Evolutionary conservation across 2,329 filamentous ascomycete species (phyloP).

Genomic region (Peltaster fructicola): DNA sequence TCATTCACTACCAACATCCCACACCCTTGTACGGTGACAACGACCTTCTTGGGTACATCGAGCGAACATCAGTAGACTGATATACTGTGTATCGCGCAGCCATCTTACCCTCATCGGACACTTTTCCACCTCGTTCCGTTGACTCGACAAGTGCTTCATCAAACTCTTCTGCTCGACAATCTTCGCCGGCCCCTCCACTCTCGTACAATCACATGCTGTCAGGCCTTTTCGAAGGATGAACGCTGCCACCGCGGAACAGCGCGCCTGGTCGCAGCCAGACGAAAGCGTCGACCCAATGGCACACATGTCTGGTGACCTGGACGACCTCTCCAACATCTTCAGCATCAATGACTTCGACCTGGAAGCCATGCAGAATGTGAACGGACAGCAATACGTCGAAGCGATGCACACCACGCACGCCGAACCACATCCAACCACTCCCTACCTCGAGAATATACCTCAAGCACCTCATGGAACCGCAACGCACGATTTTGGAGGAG

Average conservation of each 20-base stretch:
- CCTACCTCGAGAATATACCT: slow-evolving; percentile 13
- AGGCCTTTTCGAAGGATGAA: slow-evolving; percentile 15
- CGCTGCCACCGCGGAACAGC: slow-evolving; percentile 8
- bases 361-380: slow-evolving; percentile 10
- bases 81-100: too few relatives aligned
- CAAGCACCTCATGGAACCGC: slow-evolving; percentile 8
- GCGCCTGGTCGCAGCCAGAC: slow-evolving; percentile 21
- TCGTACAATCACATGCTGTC: too few relatives aligned
- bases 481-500: slow-evolving; percentile 15
- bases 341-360: slow-evolving; percentile 22
- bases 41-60: too few relatives aligned
- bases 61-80: too few relatives aligned
- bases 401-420: slow-evolving; percentile 9
- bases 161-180: slow-evolving; percentile 1
- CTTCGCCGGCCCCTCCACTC: neutral
- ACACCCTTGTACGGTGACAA: too few relatives aligned
- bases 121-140: too few relatives aligned
- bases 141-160: too few relatives aligned
- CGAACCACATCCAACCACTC: slow-evolving; percentile 13
- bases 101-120: too few relatives aligned
- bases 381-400: slow-evolving; percentile 8
- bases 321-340: slow-evolving; percentile 27
- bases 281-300: slow-evolving; percentile 26
- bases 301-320: slow-evolving; percentile 19
- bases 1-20: too few relatives aligned